A percentile compares a stretch with the other conserved stretches of the same genome.
Conservation (phyloP, 257 asterid genomes). For the Parsonsia alboflavescens region DNA sequence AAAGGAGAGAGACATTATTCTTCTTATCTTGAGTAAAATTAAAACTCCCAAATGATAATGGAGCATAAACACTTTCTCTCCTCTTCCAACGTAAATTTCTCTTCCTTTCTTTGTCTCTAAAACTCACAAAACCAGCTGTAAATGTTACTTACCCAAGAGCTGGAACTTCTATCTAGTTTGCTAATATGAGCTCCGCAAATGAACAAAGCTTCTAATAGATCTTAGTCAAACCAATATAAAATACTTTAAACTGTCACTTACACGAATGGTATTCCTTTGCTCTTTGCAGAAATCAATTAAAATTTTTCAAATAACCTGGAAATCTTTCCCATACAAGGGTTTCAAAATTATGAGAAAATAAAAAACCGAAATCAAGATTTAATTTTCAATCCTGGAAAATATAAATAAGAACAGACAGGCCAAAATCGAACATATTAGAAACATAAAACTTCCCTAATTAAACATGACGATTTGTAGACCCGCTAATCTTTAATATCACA, state of each 20-base stretch:
- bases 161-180: background rate
- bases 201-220: background rate
- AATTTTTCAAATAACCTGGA: too few relatives aligned
- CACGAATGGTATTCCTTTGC: background rate
- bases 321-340: background rate
- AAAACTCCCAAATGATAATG: too few relatives aligned
- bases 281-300: too few relatives aligned
- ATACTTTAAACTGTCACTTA: background rate
- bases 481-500: background rate
- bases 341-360: background rate
- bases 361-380: slow-evolving; percentile 3
- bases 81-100: too few relatives aligned
- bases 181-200: background rate
- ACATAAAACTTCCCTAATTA: background rate
- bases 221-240: background rate
- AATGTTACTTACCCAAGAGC: background rate
- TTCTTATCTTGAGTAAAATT: too few relatives aligned
- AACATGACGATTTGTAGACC: background rate
- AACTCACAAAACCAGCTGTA: background rate
- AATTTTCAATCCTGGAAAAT: background rate
- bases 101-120: too few relatives aligned
- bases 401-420: background rate
- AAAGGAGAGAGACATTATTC: too few relatives aligned
- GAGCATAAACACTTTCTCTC: too few relatives aligned
- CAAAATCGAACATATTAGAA: background rate